phyloP scores from a whole-genome alignment of 495 filamentous ascomycete genomes.

The Penicillium taxi region DNA sequence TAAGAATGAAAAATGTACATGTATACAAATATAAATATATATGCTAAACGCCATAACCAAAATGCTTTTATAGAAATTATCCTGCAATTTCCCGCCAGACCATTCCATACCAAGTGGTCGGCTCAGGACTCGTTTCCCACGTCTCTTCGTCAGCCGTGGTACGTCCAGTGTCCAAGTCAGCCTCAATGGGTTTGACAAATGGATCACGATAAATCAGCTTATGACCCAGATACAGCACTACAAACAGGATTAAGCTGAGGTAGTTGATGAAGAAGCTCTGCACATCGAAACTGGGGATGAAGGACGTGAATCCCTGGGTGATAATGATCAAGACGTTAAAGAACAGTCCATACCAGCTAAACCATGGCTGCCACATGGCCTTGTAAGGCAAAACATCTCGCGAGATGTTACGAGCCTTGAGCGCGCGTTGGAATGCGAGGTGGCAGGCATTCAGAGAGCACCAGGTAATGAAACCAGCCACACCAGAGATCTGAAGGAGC shows the following conservation, averaged over 20 bases:
- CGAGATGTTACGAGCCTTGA: conserved; percentile 50
- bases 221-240: conserved; percentile 50
- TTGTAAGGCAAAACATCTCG: conserved; percentile 51
- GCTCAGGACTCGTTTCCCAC: conserved; percentile 36
- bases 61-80: conserved; percentile 7
- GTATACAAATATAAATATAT: no score
- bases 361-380: conserved; percentile 50
- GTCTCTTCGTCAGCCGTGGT: conserved; percentile 31
- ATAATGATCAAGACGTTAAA: conserved; percentile 58
- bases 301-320: conserved; percentile 63
- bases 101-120: conserved; percentile 36
- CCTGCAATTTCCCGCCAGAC: conserved; percentile 17
- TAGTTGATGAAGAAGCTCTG: conserved; percentile 55
- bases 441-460: conserved; percentile 51
- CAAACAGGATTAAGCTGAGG: conserved; percentile 53
- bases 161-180: conserved; percentile 43
- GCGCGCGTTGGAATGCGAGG: conserved; percentile 52
- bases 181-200: conserved; percentile 37
- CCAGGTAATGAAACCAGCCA: conserved; percentile 65
- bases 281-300: conserved; percentile 51
- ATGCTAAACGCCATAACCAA: conserved; percentile 5
- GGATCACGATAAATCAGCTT: conserved; percentile 41
- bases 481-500: conserved; percentile 54
- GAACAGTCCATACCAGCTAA: conserved; percentile 53
- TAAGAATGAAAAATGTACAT: no score